phyloP scores from a whole-genome alignment of 129 eudicot genomes.

The Deinandra increscens region DNA sequence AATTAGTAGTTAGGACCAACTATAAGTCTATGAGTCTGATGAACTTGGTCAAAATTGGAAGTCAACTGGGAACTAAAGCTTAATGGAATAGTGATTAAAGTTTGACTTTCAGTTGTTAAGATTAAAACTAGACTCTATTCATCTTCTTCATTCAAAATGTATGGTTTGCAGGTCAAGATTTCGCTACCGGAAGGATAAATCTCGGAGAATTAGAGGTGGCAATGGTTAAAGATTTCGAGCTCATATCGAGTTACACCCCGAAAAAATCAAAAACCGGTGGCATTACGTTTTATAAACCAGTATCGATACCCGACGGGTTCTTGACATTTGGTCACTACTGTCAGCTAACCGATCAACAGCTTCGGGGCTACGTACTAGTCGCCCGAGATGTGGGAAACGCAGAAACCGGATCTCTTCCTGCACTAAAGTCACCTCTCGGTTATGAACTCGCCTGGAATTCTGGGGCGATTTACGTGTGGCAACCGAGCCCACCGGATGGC shows the following conservation, averaged over 20 bases:
- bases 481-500: conserved; percentile 66
- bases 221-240: conserved; percentile 47
- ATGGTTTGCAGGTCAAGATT: conserved; percentile 61
- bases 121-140: conserved; percentile 2
- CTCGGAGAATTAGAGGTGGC: conserved; percentile 77
- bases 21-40: background rate
- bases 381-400: conserved; percentile 44
- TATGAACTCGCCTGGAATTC: conserved; percentile 65
- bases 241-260: conserved; percentile 49
- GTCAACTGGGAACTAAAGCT: conserved; percentile 18
- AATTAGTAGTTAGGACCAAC: background rate
- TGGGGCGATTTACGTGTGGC: conserved; percentile 56
- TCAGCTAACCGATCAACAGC: conserved; percentile 50
- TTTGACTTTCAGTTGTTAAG: conserved; percentile 17
- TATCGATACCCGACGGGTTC: conserved; percentile 63
- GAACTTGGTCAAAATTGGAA: conserved; percentile 11
- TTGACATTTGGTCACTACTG: conserved; percentile 71
- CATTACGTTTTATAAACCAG: conserved; percentile 72
- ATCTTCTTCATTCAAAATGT: background rate
- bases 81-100: background rate
- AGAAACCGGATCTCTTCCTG: conserved; percentile 27
- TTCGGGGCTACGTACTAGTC: conserved; percentile 68
- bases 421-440: conserved; percentile 50
- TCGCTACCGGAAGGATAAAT: conserved; percentile 65
- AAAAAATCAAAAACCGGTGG: conserved; percentile 37